Percentiles rank a stretch among this genome's conserved stretches.
These are phyloP conservation scores for Paraconiothyrium sp. DNA, from an alignment of 2,329 filamentous ascomycete genomes.

Conservation along the genomic window DNA sequence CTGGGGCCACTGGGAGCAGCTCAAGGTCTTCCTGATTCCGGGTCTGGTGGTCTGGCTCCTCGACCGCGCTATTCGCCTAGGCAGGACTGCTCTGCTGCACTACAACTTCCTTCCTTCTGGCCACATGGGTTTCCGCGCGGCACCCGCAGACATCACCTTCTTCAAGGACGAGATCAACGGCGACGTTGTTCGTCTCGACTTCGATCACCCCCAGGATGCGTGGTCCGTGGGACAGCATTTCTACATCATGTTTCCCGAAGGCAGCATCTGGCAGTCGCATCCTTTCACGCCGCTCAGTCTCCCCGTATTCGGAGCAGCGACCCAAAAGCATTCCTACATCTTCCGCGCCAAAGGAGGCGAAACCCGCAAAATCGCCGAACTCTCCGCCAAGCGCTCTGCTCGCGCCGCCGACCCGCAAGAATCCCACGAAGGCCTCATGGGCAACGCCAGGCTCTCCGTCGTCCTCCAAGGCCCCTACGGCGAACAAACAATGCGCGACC, in stretches of 20 bases:
- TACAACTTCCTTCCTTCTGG: slow-evolving; percentile 48
- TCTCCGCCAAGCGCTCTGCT: slow-evolving; percentile 39
- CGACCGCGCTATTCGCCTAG: slow-evolving; percentile 68
- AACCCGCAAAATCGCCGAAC: slow-evolving; percentile 44
- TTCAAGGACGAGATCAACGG: slow-evolving; percentile 56
- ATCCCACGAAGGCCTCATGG: slow-evolving; percentile 32
- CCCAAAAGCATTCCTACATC: slow-evolving; percentile 45
- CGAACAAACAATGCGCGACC: slow-evolving; percentile 35
- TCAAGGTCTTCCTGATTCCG: slow-evolving; percentile 56
- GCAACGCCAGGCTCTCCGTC: slow-evolving; percentile 40
- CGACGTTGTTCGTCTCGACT: slow-evolving; percentile 69
- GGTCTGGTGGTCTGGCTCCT: slow-evolving; percentile 71
- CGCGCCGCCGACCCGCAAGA: slow-evolving; percentile 31
- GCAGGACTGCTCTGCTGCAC: slow-evolving; percentile 70
- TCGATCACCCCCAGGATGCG: slow-evolving; percentile 67
- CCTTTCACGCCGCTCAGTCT: slow-evolving; percentile 63
- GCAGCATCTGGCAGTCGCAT: slow-evolving; percentile 76
- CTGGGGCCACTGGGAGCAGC: slow-evolving; percentile 76
- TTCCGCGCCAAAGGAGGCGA: slow-evolving; percentile 48
- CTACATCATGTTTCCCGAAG: slow-evolving; percentile 72
- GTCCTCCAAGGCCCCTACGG: slow-evolving; percentile 49
- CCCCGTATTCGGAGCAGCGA: slow-evolving; percentile 34
- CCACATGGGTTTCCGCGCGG: slow-evolving; percentile 43
- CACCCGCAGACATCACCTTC: slow-evolving; percentile 37
- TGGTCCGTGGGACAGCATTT: slow-evolving; percentile 78